Conservation (phyloP, 257 asterid genomes). For the Cinchona pubescens region DNA sequence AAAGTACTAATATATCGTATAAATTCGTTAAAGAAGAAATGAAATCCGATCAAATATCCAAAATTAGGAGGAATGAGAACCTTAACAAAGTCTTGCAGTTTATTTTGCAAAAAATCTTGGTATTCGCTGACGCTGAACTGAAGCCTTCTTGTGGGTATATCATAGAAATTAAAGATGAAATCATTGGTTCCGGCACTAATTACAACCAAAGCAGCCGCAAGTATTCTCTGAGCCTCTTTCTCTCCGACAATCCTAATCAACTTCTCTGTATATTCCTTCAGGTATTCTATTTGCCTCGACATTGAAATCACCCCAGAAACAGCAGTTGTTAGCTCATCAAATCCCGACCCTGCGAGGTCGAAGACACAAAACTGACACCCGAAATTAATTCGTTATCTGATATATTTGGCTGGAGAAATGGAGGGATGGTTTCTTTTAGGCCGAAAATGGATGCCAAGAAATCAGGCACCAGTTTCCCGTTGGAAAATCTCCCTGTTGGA, state of each 20-base stretch:
- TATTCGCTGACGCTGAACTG: conserved; percentile 41
- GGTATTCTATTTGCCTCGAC: conserved; percentile 37
- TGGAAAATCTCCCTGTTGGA: conserved; percentile 67
- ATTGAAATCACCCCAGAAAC: conserved; percentile 47
- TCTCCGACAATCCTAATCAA: conserved; percentile 41
- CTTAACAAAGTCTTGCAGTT: conserved; percentile 50
- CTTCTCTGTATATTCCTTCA: conserved; percentile 38
- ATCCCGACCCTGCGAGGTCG: conserved; percentile 82
- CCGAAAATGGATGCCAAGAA: conserved; percentile 55
- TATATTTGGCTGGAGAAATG: conserved; percentile 55
- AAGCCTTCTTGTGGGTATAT: conserved; percentile 46
- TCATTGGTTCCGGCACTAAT: conserved; percentile 76
- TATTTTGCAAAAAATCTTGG: conserved; percentile 49
- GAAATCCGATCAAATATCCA: too few relatives aligned
- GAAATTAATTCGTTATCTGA: conserved; percentile 45
- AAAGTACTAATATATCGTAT: too few relatives aligned
- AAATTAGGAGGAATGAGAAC: too few relatives aligned
- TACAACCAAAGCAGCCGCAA: conserved; percentile 40
- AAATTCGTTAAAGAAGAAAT: too few relatives aligned
- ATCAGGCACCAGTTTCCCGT: conserved; percentile 75
- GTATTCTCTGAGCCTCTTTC: conserved; percentile 30
- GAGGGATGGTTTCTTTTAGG: conserved; percentile 54
- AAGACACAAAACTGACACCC: conserved; percentile 75
- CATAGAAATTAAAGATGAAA: conserved; percentile 54
- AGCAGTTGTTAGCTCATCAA: conserved; percentile 57